phyloP scores from a whole-genome alignment of 306 rosid genomes.

The Vachellia pachyceras region DNA sequence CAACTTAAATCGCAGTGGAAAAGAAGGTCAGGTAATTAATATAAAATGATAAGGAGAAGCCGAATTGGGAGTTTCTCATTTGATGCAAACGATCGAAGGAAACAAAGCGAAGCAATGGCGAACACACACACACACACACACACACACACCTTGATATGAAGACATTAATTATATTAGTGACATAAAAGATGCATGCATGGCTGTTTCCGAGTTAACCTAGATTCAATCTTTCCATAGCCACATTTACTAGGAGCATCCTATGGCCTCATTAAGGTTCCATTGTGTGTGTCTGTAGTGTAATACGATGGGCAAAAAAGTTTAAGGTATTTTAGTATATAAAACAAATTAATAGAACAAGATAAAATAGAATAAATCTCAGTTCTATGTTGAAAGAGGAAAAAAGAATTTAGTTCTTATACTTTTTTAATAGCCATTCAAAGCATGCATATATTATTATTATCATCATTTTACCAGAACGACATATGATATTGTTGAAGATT shows the following conservation, averaged over 20 bases:
- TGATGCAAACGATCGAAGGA: slow-evolving; percentile 38
- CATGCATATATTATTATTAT: neutral
- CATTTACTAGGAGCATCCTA: slow-evolving; percentile 41
- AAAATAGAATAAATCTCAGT: neutral
- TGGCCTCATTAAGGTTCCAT: slow-evolving; percentile 31
- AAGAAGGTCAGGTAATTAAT: neutral
- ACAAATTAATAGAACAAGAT: neutral
- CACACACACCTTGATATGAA: no score
- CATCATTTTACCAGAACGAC: no score
- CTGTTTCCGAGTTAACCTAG: slow-evolving; percentile 46
- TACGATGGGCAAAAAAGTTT: neutral
- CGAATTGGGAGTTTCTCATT: neutral
- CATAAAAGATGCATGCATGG: slow-evolving; percentile 37
- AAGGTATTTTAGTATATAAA: neutral
- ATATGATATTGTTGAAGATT: neutral
- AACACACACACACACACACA: no score
- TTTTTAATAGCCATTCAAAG: neutral
- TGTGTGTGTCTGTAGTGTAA: neutral
- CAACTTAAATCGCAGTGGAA: neutral
- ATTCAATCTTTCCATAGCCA: slow-evolving; percentile 21
- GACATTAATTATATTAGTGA: no score
- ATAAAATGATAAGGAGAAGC: neutral
- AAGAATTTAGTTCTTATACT: neutral
- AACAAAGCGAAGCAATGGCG: no score
- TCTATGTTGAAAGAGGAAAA: neutral